phyloP scores from a whole-genome alignment of 1,284 basidiomycete genomes.

The Ceraceosorus bombacis region DNA sequence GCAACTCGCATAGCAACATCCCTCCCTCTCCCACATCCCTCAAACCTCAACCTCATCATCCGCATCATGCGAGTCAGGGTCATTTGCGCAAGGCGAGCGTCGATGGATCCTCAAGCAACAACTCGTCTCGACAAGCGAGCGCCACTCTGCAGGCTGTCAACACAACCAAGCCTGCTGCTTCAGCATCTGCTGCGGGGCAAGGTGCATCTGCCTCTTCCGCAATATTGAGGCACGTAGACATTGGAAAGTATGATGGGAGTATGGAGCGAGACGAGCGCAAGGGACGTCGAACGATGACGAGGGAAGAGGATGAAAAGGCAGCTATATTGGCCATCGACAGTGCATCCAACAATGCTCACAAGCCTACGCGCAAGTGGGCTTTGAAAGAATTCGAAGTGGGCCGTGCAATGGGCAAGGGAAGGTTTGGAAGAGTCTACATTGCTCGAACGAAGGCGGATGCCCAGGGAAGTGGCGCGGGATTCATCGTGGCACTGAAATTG shows the following conservation, averaged over 20 bases:
- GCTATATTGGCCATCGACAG: not conserved
- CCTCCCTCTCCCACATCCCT: too few species aligned
- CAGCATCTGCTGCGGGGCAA: too few species aligned
- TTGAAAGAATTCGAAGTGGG: slow-evolving; percentile 87
- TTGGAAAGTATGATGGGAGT: slow-evolving; percentile 48
- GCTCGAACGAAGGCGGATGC: slow-evolving; percentile 74
- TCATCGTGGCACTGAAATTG: slow-evolving; percentile 94
- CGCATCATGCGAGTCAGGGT: too few species aligned
- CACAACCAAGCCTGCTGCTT: too few species aligned
- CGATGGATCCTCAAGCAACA: too few species aligned
- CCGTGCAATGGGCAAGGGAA: slow-evolving; percentile 90
- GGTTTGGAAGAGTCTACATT: slow-evolving; percentile 98
- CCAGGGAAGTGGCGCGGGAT: slow-evolving; percentile 52
- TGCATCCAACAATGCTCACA: slow-evolving; percentile 17
- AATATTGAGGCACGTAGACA: slow-evolving; percentile 25
- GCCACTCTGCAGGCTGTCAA: too few species aligned
- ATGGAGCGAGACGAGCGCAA: slow-evolving; percentile 47
- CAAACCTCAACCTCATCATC: too few species aligned
- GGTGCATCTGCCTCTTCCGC: not conserved
- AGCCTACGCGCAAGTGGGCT: slow-evolving; percentile 58
- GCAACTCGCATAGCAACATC: too few species aligned
- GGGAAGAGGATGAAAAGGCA: slow-evolving; percentile 5
- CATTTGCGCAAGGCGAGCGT: too few species aligned
- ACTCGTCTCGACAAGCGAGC: too few species aligned
- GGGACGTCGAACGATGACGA: slow-evolving; percentile 29